Conservation (phyloP, 345 rosid genomes). For the Citrus inodora region DNA sequence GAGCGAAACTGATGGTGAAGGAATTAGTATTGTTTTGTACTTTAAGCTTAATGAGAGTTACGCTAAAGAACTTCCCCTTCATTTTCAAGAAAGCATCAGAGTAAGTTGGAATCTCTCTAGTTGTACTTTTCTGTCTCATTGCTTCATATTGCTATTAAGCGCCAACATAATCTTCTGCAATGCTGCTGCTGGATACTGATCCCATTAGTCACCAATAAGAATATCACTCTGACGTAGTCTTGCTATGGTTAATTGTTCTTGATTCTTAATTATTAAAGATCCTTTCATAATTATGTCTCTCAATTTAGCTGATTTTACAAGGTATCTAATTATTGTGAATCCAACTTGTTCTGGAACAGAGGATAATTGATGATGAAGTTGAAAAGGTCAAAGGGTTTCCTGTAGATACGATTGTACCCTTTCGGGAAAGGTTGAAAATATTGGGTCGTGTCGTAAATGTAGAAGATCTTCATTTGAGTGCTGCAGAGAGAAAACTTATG, state of each 20-base stretch:
- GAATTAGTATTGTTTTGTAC: slow-evolving; percentile 55
- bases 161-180: background rate
- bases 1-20: slow-evolving; percentile 56
- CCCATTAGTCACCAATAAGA: background rate
- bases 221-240: background rate
- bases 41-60: slow-evolving; percentile 51
- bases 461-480: slow-evolving; percentile 84
- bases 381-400: slow-evolving; percentile 93
- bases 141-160: background rate
- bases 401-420: slow-evolving; percentile 60
- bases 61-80: slow-evolving; percentile 38
- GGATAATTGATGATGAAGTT: slow-evolving; percentile 78
- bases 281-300: background rate
- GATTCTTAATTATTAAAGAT: background rate
- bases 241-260: background rate
- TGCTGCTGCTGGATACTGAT: background rate
- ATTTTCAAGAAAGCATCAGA: slow-evolving; percentile 44
- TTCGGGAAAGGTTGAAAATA: slow-evolving; percentile 91
- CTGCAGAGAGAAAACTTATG: slow-evolving; percentile 91
- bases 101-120: slow-evolving; percentile 25
- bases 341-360: slow-evolving; percentile 36
- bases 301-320: slow-evolving; percentile 1
- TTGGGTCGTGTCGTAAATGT: slow-evolving; percentile 90
- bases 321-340: background rate
- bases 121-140: background rate